These are phyloP conservation scores for Plantago coronopus DNA, from an alignment of 305 asterid genomes.

Conservation along the genomic window DNA sequence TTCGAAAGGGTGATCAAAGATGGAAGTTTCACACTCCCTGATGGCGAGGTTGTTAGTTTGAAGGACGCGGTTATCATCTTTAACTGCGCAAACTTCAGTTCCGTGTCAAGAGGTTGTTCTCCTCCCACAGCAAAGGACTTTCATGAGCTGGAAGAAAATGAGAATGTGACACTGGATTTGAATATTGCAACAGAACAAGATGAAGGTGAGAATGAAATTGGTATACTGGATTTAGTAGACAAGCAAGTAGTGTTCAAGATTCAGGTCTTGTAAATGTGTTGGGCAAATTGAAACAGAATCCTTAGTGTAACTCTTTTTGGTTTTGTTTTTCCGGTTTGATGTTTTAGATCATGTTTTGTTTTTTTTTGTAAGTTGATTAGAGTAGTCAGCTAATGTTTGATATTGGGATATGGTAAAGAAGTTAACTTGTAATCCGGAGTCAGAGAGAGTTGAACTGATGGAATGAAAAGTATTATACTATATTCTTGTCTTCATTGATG, in stretches of 20 bases:
- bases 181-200: constrained; percentile 49
- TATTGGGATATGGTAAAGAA: constrained; percentile 36
- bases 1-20: constrained; percentile 43
- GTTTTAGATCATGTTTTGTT: constrained; percentile 9
- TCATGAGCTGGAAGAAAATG: constrained; percentile 18
- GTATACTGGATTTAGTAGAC: constrained; percentile 54
- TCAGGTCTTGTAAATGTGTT: constrained; percentile 38
- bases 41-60: constrained; percentile 38
- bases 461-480: constrained; percentile 5
- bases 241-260: constrained; percentile 48
- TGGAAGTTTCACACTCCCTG: constrained; percentile 34
- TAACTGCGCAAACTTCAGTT: constrained; percentile 36
- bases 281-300: background rate
- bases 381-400: constrained; percentile 23
- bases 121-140: constrained; percentile 13
- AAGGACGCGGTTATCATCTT: constrained; percentile 79
- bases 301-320: constrained; percentile 6
- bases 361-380: constrained; percentile 5
- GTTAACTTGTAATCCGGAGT: constrained; percentile 10
- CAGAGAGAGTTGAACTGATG: background rate
- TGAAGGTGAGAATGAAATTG: constrained; percentile 27
- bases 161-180: constrained; percentile 44
- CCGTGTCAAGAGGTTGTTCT: constrained; percentile 31
- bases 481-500: background rate
- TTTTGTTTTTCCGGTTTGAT: background rate